Evolutionary conservation across 768 basidiomycete species (phyloP), one percentile per base, ranked within the genome.

Genomic region (Boletus patriciae): DNA sequence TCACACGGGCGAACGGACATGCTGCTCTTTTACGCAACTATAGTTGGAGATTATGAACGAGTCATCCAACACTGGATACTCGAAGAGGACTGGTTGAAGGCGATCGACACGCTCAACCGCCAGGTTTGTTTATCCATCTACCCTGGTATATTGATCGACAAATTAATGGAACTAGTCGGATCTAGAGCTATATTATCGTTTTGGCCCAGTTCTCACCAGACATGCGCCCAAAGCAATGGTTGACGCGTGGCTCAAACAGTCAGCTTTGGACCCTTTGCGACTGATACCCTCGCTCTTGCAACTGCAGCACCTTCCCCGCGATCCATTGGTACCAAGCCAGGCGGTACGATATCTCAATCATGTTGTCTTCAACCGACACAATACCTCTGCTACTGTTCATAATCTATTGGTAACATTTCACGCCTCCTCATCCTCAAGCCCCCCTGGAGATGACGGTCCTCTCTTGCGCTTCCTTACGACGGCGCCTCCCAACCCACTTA

Each of bases 1-100:
- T 86, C 88, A 6, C 96, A 99, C 70, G 97, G 97, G 3, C 81
- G 94, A 41, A 92, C 86, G 10, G 94, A 98, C 67, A 86, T 98
- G 76, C 91, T 94, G 58, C 79, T 99, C 11, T 88, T 91, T 73
- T 98, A 85, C 68, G 96, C 97, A 6, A 83, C 83, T 3, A 77
- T 84, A 18, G 80, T 95, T 42, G 88, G 89, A 16, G 95, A 98
- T 72, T 81, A 80, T 65, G 85, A 83, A 55, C 85, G 91, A 12
- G 93, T 98, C 12, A 83, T 95, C 11, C 91, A 92, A 62, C 88
- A 98, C 68, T 96, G 92, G 88, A 79, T 98, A 40, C 77, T 91
- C 53, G 92, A 97, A 70, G 94, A 96, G 70, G 82, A 93, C 56
- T 98, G 96, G 96, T 59, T 78, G 18, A 90, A 92, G 65, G 95